Base-by-base conservation (phyloP, 2,329 filamentous ascomycete genomes). In the Lomentospora prolificans region DNA sequence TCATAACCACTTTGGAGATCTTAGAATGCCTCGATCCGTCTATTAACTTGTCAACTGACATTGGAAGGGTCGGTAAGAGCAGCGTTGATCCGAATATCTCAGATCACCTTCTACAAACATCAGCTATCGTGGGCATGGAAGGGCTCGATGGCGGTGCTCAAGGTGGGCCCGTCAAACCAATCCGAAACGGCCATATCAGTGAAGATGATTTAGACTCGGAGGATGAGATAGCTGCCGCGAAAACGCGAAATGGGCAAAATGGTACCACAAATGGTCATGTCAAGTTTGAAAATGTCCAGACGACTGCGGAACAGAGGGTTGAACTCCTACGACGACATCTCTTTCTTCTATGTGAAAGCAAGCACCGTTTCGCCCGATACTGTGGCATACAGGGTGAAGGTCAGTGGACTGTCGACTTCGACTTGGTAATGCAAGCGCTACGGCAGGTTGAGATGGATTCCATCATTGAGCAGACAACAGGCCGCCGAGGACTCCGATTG, bases 331-430 rank as follows among this genome's bases (percentile, higher is more conserved):
- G 87, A 55, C 82, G 85, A 58, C 89, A 94, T 66, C 78, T 92
- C n/a, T 71, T 84, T 3, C 70, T 91, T 1, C 77, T 95, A 6
- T 77, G 84, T 12, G 84, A 89, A 63, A 85, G 88, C 70, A 78
- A 81, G 58, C 75, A 82, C 68, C 72, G 77, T 1, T 91, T 94
- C 61, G 74, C 89, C 53, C 80, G 81, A 19, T 85, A 86, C 65
- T 82, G 82, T 61, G 84, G 86, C 24, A 75, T 72, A 44, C 72
- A 75, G 33, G 82, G 81, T 30, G 78, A 80, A 24, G 84, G 86
- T 30, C 84, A 88, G 64, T 99, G 90, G 89, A 86, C 84, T 0
- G 82, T 97, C 4, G 85, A 96, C 64, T 95, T 94, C 65, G 77
- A 81, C n/a, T 76, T 80, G 7, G 75, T 97, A 3, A 77, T 89